Conservation (phyloP, 1,284 basidiomycete genomes). For the Boletus semigastroideus region DNA sequence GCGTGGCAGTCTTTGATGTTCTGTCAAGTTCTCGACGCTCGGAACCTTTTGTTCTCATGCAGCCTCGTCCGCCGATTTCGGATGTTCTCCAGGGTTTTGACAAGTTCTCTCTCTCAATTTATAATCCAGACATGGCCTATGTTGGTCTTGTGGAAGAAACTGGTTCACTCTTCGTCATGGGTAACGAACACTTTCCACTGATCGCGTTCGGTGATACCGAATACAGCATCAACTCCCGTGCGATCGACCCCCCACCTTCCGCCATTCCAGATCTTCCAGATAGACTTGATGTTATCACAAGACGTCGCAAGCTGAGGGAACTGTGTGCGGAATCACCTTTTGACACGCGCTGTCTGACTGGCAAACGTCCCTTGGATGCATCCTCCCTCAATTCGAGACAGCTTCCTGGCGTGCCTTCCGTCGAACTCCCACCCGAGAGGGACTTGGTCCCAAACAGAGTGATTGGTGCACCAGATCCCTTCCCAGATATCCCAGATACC, state of each 20-base stretch:
- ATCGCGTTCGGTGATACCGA: slow-evolving; percentile 63
- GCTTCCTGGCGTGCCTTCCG: slow-evolving; percentile 35
- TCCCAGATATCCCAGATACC: slow-evolving; percentile 18
- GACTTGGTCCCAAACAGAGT: slow-evolving; percentile 2
- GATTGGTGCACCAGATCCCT: slow-evolving; percentile 11
- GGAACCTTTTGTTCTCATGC: slow-evolving; percentile 73
- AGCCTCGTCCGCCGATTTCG: slow-evolving; percentile 69
- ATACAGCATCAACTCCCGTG: slow-evolving; percentile 27
- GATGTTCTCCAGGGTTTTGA: slow-evolving; percentile 51
- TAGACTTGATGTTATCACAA: slow-evolving; percentile 46
- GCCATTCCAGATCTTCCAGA: slow-evolving; percentile 36
- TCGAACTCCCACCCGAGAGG: slow-evolving; percentile 21
- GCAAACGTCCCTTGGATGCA: slow-evolving; percentile 51
- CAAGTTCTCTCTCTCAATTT: slow-evolving; percentile 39
- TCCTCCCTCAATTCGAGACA: slow-evolving; percentile 34
- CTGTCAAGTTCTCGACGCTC: slow-evolving; percentile 46
- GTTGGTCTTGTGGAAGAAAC: slow-evolving; percentile 72
- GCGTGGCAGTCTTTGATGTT: slow-evolving; percentile 80
- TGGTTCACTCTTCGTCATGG: slow-evolving; percentile 77
- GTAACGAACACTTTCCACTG: slow-evolving; percentile 69
- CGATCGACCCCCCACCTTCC: slow-evolving; percentile 40
- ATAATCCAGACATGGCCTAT: slow-evolving; percentile 60
- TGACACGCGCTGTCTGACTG: slow-evolving; percentile 60
- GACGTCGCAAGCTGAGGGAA: slow-evolving; percentile 39
- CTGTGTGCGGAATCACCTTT: slow-evolving; percentile 39